Conservation (phyloP, 2,329 filamentous ascomycete species). For the Aspergillus sp. region DNA sequence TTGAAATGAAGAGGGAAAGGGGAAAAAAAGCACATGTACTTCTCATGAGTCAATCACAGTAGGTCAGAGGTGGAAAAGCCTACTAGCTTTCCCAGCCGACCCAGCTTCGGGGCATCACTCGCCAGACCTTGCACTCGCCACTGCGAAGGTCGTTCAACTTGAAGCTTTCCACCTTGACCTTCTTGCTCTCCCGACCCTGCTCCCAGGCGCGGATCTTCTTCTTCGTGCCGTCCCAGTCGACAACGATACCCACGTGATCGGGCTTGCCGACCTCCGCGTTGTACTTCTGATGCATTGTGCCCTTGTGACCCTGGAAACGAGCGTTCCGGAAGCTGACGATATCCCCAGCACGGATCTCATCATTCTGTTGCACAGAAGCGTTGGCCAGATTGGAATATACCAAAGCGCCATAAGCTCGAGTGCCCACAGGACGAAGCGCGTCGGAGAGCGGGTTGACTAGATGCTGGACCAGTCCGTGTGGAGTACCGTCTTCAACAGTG, state of each 20-base stretch:
- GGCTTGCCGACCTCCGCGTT: slow-evolving; percentile 81
- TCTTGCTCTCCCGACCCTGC: slow-evolving; percentile 88
- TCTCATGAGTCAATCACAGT: not conserved
- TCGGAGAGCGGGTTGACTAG: slow-evolving; percentile 71
- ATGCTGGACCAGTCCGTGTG: slow-evolving; percentile 73
- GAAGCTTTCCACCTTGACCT: slow-evolving; percentile 91
- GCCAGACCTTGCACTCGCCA: slow-evolving; percentile 96
- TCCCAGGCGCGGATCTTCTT: slow-evolving; percentile 97
- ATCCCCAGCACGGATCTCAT: slow-evolving; percentile 91
- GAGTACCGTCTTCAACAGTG: slow-evolving; percentile 79
- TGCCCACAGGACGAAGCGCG: slow-evolving; percentile 80
- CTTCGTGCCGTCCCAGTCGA: slow-evolving; percentile 98
- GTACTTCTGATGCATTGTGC: slow-evolving; percentile 94
- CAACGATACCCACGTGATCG: slow-evolving; percentile 83
- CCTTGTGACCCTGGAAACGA: slow-evolving; percentile 91
- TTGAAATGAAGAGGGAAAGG: not conserved
- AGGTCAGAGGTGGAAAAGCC: slow-evolving; percentile 1
- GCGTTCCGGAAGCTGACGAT: slow-evolving; percentile 91
- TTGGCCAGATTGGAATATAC: slow-evolving; percentile 96
- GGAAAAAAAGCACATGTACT: not conserved
- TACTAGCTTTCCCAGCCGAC: slow-evolving; percentile 70
- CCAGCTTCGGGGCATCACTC: slow-evolving; percentile 88
- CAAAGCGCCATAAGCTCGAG: slow-evolving; percentile 81
- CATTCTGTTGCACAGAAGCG: slow-evolving; percentile 81
- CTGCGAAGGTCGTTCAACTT: slow-evolving; percentile 86